Evolutionary conservation across 306 rosid genomes (phyloP), one percentile per base, ranked within the genome.

Genomic region (Senna tora): DNA sequence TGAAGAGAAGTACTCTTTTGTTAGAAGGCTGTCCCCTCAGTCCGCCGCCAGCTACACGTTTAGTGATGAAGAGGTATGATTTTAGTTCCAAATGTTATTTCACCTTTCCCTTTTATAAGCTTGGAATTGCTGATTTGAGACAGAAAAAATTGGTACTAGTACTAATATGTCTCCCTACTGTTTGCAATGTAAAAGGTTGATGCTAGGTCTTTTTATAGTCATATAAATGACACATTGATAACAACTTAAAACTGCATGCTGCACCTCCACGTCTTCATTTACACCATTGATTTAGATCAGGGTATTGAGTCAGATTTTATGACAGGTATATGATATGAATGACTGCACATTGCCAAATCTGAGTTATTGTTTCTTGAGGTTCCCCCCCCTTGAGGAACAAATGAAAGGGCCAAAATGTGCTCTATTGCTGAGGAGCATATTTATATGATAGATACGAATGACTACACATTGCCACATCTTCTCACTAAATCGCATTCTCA

Each of bases 11-110:
- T 86, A 86, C 86, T 87, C 92, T 30, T 94, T 91, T 43, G 81
- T 82, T 65, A 80, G 98, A 82, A 94, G 89, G 84, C 83, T 94
- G 47, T 91, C 97, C 68, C 97, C 96, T 28, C 75, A 91, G 80
- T 81, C 90, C 58, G 97, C 96, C 73, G 87, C 86, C 58, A 67
- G 30, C 67, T 89, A 86, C 79, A 25, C 17, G 65, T 94, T 94
- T 77, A 87, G 75, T 10, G 88, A 89, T 49, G 91, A 76, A 82
- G 96, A 94, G 97, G 98, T 94, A 67, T 71, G 51, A 36, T 71
- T 61, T 78, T 81, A 61, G 68, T 49, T 66, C 61, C 69, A 32
- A 47, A 68, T 72, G 19, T 66, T 47, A 54, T 49, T 70, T 57
- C 7, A 4, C 43, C 17, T 74, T 45, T 67, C 8, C 49, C 34